Evolutionary conservation across 2,329 filamentous ascomycete genomes (phyloP), one percentile per base, ranked within the genome.

Genomic region (Saccharata proteae): DNA sequence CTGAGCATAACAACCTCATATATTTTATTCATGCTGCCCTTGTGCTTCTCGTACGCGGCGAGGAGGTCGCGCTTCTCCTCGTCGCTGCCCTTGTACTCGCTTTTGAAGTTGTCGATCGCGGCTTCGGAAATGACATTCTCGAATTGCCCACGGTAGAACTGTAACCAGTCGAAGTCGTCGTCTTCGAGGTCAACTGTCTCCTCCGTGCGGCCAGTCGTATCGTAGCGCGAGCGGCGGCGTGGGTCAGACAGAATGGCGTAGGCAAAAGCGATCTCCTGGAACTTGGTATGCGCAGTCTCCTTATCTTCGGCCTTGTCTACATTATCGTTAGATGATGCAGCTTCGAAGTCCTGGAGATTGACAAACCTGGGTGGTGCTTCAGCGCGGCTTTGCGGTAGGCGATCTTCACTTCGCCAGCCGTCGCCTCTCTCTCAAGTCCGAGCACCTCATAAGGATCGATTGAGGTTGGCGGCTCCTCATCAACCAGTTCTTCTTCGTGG

Each of bases 361-460:
- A 30, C 40, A 12, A 69, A 88, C 65, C 64, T 32, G 64, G 64
- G 43, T 98, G 90, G 45, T 86, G 72, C 54, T 76, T 85, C 37
- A 98, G 66, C 3, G 90, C 90, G 30, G 80, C 74, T 54, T 92
- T 93, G 50, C 84, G 80, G 62, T 98, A 98, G 12, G 88, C 84
- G 12, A 74, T 75, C 54, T 92, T 94, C 60, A 98, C 71, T 47
- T 93, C 73, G 39, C 84, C 75, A 23, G 74, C 61, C 0, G 80
- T 81, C 10, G 85, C 85, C 31, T 71, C 63, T 38, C 73, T 72
- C 21, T 77, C 67, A 23, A 98, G 55, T 14, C 65, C 71, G 6
- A 98, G 74, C 32, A 88, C 72, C 45, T 77, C 71, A 49, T 98
- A 98, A 0, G 90, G 88, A 44, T 75, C 57, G 46, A 75, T 68